Evolutionary conservation across 2,329 filamentous ascomycete genomes (phyloP).

Genomic region (Venturia effusa): DNA sequence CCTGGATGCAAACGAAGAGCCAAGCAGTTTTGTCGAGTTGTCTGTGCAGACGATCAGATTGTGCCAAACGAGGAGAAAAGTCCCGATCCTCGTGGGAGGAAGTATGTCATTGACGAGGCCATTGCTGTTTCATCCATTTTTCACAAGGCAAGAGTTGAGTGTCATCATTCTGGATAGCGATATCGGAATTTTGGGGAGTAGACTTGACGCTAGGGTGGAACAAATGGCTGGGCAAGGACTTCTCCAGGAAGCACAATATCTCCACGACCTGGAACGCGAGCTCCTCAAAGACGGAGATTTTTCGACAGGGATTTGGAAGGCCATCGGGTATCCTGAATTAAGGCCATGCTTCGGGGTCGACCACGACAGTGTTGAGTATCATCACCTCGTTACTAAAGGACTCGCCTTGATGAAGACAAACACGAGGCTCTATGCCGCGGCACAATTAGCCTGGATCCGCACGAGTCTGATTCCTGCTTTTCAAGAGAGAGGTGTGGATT

Average conservation of each 20-base stretch:
- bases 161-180: neutral
- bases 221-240: neutral
- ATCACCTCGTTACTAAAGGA: neutral
- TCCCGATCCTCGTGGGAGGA: neutral
- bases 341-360: neutral
- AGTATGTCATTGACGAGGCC: neutral
- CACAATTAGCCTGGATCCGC: neutral
- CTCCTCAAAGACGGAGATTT: neutral
- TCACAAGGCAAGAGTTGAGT: neutral
- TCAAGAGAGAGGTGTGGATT: neutral
- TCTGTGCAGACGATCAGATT: neutral
- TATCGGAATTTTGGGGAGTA: neutral
- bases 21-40: neutral
- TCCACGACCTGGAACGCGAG: neutral
- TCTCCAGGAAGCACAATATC: neutral
- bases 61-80: neutral
- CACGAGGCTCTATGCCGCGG: neutral
- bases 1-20: neutral
- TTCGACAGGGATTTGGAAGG: neutral
- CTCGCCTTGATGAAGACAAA: neutral
- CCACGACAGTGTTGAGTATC: neutral
- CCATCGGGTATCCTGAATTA: neutral
- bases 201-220: neutral
- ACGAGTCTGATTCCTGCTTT: neutral
- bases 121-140: neutral